These are phyloP conservation scores for Oehlia diaphana DNA, from an alignment of 192 early-diverging fungal species.

Conservation along the genomic window DNA sequence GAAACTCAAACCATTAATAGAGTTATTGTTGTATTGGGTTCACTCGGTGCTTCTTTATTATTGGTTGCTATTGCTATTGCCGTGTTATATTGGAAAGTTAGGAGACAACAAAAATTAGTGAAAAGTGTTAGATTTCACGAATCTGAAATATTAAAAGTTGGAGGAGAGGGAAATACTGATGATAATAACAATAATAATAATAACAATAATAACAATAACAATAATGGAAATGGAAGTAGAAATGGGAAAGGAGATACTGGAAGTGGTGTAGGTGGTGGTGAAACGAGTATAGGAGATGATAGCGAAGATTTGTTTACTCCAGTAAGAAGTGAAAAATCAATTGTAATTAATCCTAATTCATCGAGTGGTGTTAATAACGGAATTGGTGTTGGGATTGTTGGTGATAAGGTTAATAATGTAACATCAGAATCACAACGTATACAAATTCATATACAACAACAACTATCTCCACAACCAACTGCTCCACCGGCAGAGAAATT, in stretches of 20 bases:
- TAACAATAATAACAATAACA: constrained; percentile 9
- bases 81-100: constrained; percentile 23
- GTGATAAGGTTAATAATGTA: background rate
- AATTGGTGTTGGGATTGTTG: background rate
- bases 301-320: background rate
- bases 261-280: background rate
- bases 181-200: background rate
- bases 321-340: background rate
- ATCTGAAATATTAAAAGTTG: background rate
- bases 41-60: constrained; percentile 13
- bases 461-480: background rate
- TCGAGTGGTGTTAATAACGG: background rate
- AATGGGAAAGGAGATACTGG: background rate
- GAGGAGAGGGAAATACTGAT: background rate
- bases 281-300: background rate
- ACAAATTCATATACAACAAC: background rate
- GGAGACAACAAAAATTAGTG: constrained; percentile 13
- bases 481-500: background rate
- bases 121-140: background rate
- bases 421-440: background rate
- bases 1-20: constrained; percentile 12
- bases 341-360: background rate
- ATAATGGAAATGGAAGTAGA: background rate
- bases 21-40: constrained; percentile 24
- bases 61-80: constrained; percentile 24